phyloP scores from a whole-genome alignment of 2,329 filamentous ascomycete species.

The Dactylellina cionopaga region DNA sequence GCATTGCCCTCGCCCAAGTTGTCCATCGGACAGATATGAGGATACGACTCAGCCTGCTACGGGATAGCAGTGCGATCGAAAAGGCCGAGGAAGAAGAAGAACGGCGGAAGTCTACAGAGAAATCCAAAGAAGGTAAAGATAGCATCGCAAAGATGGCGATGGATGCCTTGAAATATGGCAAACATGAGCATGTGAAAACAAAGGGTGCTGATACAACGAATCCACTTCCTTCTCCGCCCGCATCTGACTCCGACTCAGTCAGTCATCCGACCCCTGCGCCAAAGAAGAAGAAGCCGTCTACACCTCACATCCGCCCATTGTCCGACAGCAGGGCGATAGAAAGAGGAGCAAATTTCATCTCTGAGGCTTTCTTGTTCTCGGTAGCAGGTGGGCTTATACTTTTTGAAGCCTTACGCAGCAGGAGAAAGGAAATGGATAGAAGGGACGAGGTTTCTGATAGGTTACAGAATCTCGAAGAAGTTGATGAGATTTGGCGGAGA shows the following conservation, averaged over 20 bases:
- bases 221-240: constrained; percentile 1
- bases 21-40: constrained; percentile 75
- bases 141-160: constrained; percentile 32
- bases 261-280: neutral
- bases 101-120: constrained; percentile 66
- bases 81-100: constrained; percentile 69
- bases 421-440: constrained; percentile 70
- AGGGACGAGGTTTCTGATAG: constrained; percentile 71
- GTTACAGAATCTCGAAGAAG: constrained; percentile 68
- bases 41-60: constrained; percentile 72
- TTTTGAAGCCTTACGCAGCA: constrained; percentile 70
- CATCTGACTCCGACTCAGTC: neutral
- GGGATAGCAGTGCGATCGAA: constrained; percentile 71
- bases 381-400: constrained; percentile 72
- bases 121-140: constrained; percentile 61
- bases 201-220: neutral
- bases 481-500: constrained; percentile 46
- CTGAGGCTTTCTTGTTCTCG: constrained; percentile 73
- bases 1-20: constrained; percentile 71
- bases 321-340: constrained; percentile 76
- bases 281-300: constrained; percentile 56
- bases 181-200: constrained; percentile 61
- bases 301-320: constrained; percentile 71
- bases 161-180: constrained; percentile 51
- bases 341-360: constrained; percentile 74